Conservation (phyloP, 2,329 filamentous ascomycete species). For the Pyricularia pennisetigena region DNA sequence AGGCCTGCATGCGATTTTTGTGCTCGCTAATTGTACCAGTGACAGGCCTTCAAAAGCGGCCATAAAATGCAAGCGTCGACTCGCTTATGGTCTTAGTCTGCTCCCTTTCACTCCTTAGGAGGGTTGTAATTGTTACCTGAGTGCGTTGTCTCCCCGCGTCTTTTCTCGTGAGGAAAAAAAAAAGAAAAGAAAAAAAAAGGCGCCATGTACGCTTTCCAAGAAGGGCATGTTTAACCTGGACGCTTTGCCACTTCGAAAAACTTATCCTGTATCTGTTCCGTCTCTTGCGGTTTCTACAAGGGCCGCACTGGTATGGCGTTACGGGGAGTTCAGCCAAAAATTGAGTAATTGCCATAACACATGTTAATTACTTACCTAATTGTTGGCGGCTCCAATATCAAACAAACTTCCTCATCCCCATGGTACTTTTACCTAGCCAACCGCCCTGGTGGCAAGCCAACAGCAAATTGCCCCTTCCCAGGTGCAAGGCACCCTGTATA, state of each 20-base stretch:
- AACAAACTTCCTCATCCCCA: no score
- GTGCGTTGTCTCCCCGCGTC: not conserved
- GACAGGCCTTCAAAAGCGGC: not conserved
- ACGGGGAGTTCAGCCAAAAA: no score
- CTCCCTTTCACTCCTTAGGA: not conserved
- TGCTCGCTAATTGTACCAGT: not conserved
- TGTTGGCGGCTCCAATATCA: no score
- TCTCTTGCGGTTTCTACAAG: no score
- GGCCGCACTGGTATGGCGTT: no score
- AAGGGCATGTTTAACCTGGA: not conserved
- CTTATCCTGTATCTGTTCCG: no score
- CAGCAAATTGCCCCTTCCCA: not conserved
- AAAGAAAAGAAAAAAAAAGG: no score
- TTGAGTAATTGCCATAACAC: no score
- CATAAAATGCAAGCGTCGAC: not conserved
- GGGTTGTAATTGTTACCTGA: not conserved
- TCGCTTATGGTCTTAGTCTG: not conserved
- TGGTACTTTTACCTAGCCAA: not conserved
- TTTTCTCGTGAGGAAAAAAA: not conserved
- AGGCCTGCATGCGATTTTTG: not conserved
- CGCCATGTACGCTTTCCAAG: not conserved
- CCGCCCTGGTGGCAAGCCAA: not conserved
- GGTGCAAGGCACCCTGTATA: not conserved
- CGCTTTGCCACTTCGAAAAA: not conserved
- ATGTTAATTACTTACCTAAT: no score